phyloP scores from a whole-genome alignment of 345 rosid genomes.

The Erodium maritimum region DNA sequence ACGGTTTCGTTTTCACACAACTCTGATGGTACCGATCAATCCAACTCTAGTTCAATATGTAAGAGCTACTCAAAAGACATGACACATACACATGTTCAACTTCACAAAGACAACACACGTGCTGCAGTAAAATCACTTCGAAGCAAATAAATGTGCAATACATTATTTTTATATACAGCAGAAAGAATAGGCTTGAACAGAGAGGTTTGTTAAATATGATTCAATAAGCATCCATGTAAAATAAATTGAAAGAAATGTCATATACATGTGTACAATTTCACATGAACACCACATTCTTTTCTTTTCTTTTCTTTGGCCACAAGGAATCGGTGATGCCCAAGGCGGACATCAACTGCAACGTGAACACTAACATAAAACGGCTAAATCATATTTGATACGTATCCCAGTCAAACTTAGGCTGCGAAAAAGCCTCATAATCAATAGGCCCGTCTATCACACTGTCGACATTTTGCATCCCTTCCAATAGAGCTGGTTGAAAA shows the following conservation, averaged over 20 bases:
- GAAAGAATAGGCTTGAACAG: no score
- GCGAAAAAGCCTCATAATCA: constrained; percentile 82
- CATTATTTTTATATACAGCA: no score
- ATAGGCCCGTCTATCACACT: constrained; percentile 67
- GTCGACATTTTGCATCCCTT: constrained; percentile 63
- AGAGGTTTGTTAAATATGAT: neutral
- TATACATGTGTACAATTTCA: neutral
- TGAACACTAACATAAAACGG: constrained; percentile 9
- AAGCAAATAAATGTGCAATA: no score
- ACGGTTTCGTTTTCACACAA: no score
- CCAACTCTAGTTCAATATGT: no score
- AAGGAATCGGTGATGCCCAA: constrained; percentile 2
- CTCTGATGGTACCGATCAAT: no score
- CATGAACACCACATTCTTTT: neutral
- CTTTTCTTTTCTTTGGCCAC: neutral
- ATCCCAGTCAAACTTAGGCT: constrained; percentile 95
- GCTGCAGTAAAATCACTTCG: no score
- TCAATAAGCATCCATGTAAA: neutral
- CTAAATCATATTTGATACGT: constrained; percentile 28
- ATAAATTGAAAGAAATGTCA: neutral
- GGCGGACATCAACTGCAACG: constrained; percentile 9
- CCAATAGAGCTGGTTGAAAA: constrained; percentile 57
- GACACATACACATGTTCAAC: no score
- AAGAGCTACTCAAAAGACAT: no score
- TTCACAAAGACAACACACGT: no score